phyloP scores from a whole-genome alignment of 1,139 yeast species.

The Suhomyces atakaporum region DNA sequence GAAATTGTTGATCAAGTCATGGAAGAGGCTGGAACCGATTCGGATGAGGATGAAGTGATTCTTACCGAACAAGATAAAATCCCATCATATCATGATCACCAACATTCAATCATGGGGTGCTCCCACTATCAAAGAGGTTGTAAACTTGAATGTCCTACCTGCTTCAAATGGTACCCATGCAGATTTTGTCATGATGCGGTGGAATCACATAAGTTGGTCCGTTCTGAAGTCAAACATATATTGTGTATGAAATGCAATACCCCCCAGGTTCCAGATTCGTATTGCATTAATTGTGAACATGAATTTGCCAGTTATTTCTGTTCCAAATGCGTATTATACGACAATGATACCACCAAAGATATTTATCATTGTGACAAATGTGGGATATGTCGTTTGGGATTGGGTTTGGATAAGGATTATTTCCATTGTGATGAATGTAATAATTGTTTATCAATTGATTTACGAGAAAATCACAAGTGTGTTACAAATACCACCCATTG shows the following conservation, averaged over 20 bases:
- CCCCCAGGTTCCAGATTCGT: conserved; percentile 68
- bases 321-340: conserved; percentile 75
- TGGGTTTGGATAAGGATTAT: conserved; percentile 84
- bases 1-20: background rate
- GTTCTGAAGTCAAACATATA: conserved; percentile 65
- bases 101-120: conserved; percentile 72
- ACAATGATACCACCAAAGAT: conserved; percentile 75
- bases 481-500: conserved; percentile 86
- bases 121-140: conserved; percentile 82
- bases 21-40: conserved; percentile 9
- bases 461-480: conserved; percentile 77
- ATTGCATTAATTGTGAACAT: conserved; percentile 66
- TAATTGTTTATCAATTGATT: conserved; percentile 81
- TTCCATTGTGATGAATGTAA: conserved; percentile 92
- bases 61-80: conserved; percentile 51
- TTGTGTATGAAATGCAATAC: conserved; percentile 79
- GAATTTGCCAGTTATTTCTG: conserved; percentile 80
- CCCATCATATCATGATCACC: conserved; percentile 51
- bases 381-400: conserved; percentile 88
- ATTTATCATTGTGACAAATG: conserved; percentile 92
- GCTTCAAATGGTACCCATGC: conserved; percentile 77
- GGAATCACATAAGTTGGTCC: conserved; percentile 59
- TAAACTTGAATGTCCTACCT: conserved; percentile 77
- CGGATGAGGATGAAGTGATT: conserved; percentile 37
- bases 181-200: conserved; percentile 81